phyloP scores from a whole-genome alignment of 2,329 filamentous ascomycete species.

The Diaporthe batatas region DNA sequence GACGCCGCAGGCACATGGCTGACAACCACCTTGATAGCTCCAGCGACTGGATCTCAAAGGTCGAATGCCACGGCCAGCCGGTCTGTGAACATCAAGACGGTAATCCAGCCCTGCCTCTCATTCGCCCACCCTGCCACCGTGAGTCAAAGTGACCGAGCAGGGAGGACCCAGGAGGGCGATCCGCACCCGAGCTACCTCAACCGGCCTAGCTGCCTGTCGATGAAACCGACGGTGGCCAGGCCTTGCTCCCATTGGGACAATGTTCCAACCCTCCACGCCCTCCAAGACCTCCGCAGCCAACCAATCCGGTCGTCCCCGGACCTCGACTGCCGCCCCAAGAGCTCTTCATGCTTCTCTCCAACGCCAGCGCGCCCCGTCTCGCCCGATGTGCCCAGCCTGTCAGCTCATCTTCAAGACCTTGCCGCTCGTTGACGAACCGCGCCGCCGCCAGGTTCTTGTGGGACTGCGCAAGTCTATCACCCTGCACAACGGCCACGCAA shows the following conservation, averaged over 20 bases:
- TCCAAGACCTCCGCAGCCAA: constrained; percentile 34
- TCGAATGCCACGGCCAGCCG: constrained; percentile 10
- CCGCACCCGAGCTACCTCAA: constrained; percentile 23
- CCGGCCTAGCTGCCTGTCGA: constrained; percentile 32
- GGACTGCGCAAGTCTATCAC: not conserved
- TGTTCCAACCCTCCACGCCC: constrained; percentile 15
- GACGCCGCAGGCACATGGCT: not conserved
- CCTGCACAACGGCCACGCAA: constrained; percentile 14
- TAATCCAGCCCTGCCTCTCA: not conserved
- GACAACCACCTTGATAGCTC: not conserved
- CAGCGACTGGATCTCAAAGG: constrained; percentile 14
- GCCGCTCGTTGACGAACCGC: constrained; percentile 22
- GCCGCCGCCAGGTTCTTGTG: constrained; percentile 19
- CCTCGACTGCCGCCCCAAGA: not conserved
- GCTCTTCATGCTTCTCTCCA: not conserved
- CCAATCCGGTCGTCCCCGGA: constrained; percentile 3
- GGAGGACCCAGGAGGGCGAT: constrained; percentile 15
- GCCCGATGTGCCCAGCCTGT: constrained; percentile 25
- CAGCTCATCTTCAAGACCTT: constrained; percentile 23
- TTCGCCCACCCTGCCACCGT: constrained; percentile 27
- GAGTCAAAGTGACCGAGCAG: constrained; percentile 14
- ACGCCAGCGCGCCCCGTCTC: constrained; percentile 8
- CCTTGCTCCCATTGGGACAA: constrained; percentile 38
- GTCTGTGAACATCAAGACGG: constrained; percentile 24
- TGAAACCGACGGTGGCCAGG: constrained; percentile 40